Base-by-base conservation (phyloP, 108 stramenopile genomes). In the Fistulifera pelliculosa region DNA sequence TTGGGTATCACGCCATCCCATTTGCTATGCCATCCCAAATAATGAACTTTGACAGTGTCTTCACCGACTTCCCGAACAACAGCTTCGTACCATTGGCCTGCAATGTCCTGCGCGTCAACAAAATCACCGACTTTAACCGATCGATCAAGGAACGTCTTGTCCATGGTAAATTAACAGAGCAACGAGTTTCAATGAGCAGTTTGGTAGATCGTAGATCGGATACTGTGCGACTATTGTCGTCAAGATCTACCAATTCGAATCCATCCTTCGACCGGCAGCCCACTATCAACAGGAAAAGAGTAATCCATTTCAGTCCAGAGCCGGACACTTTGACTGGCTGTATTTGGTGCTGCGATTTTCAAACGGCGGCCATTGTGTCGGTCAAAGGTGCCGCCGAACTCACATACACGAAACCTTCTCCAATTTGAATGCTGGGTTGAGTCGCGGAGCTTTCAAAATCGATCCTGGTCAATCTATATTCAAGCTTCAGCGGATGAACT, bases 21-120 rank as follows among this genome's bases (percentile, higher is more conserved):
- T 51, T 59, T 64, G 0, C 74, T 73, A 2, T 75, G 76, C 87
- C 87, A 88, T 19, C 87, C 87, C 60, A 80, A 61, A 49, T 84
- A 88, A 56, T 88, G 87, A 2, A 88, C 83, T 38, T 55, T 84
- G 0, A 88, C 67, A 1, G 74, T 74, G n/a, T 77, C 76, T 1
- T 67, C 61, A 12, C 54, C 49, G 10, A 88, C 43, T 50, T 84
- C 71, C 35, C 71, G 48, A 15, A 88, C 75, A 43, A 83, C 54
- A 0, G 80, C 73, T 59, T 88, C 87, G 54, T 82, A 88, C 87
- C 87, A 88, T 54, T 81, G 81, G 11, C 83, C 64, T 1, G 83
- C 62, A 27, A 66, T 58, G 42, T 88, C 87, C 62, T 88, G 87
- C 16, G 83, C 87, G 70, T 88, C 87, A 0, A 80, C 74, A 73